phyloP scores from a whole-genome alignment of 306 rosid genomes.

The Echinosophora koreensis region DNA sequence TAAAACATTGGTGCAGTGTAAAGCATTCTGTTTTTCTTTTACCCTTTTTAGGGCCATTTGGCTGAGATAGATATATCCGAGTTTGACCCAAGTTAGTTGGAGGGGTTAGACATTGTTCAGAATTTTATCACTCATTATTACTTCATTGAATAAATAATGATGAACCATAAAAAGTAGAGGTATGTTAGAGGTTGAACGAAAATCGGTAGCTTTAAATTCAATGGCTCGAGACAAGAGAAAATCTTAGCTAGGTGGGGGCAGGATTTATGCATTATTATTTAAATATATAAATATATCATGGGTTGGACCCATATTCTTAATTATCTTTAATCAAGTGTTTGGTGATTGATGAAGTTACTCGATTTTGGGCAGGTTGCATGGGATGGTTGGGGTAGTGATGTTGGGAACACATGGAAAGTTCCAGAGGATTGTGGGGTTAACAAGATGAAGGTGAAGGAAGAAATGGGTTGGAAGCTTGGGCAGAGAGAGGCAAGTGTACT shows the following conservation, averaged over 20 bases:
- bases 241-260: neutral
- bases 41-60: neutral
- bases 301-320: neutral
- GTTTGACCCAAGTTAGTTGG: constrained; percentile 17
- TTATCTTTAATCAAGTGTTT: neutral
- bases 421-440: constrained; percentile 52
- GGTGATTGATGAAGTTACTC: constrained; percentile 2
- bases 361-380: constrained; percentile 48
- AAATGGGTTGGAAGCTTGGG: constrained; percentile 55
- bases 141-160: neutral
- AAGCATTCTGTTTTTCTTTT: neutral
- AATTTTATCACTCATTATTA: neutral
- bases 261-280: neutral
- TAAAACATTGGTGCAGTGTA: neutral
- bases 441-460: constrained; percentile 46
- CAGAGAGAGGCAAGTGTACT: constrained; percentile 86
- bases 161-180: neutral
- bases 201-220: neutral
- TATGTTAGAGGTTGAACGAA: neutral
- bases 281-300: neutral
- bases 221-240: neutral
- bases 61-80: neutral
- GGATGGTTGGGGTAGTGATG: constrained; percentile 60
- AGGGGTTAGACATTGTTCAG: constrained; percentile 2
- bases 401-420: constrained; percentile 65